phyloP scores from a whole-genome alignment of 108 stramenopile species.

The Cyclotella baltica region DNA sequence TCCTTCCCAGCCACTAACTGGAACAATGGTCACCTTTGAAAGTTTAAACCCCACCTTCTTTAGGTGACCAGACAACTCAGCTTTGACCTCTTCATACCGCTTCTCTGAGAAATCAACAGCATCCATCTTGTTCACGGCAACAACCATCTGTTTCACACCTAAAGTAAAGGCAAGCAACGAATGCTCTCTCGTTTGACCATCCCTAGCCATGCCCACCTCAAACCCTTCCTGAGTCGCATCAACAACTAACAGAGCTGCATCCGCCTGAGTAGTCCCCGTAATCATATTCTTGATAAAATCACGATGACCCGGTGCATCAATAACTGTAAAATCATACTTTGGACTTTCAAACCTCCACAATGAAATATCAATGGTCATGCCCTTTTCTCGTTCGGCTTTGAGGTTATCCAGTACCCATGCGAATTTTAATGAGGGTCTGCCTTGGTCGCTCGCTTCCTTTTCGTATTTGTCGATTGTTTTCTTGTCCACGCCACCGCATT shows the following conservation, averaged over 20 bases:
- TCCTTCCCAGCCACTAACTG: constrained; percentile 95
- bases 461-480: constrained; percentile 93
- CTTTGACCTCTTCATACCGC: constrained; percentile 90
- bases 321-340: constrained; percentile 92
- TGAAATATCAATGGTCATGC: constrained; percentile 99
- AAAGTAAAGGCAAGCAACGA: constrained; percentile 94
- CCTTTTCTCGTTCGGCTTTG: constrained; percentile 97
- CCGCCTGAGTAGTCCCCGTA: constrained; percentile 98
- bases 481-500: constrained; percentile 85
- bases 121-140: constrained; percentile 98
- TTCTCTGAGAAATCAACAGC: constrained; percentile 85
- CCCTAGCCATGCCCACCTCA: constrained; percentile 92
- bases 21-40: constrained; percentile 90
- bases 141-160: constrained; percentile 96
- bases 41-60: constrained; percentile 77
- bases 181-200: constrained; percentile 98
- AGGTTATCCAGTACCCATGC: constrained; percentile 99
- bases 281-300: constrained; percentile 98
- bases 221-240: constrained; percentile 91
- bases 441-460: constrained; percentile 89
- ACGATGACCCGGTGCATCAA: constrained; percentile 97
- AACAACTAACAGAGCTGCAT: constrained; percentile 94
- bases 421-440: constrained; percentile 74
- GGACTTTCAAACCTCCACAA: constrained; percentile 92
- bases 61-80: constrained; percentile 65